Base-by-base conservation (phyloP, 2,329 filamentous ascomycete genomes). In the Colletotrichum tropicale region DNA sequence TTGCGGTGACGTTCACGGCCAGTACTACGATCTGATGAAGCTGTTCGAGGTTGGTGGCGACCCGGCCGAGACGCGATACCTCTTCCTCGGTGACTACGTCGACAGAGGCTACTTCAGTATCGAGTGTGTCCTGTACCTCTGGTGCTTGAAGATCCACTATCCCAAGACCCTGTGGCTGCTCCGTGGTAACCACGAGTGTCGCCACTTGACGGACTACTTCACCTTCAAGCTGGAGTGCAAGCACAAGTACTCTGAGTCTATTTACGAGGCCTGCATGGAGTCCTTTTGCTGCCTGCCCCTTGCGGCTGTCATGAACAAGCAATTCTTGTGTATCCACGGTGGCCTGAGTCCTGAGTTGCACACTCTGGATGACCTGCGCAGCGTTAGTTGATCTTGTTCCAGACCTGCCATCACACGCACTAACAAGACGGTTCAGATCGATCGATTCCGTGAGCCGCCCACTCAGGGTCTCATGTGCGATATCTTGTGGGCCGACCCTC, bases 181-280 rank as follows among this genome's bases (percentile, higher is more conserved):
- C 80, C 95, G 97, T 81, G 97, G 97, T 80, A 99, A 99, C 87
- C 97, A 99, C 88, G 97, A 99, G 87, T 99, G 97, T 86, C 94
- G 97, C 82, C 97, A 99, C 88, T 91, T 99, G 90, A 99, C 97
- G 74, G 97, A 99, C 84, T 99, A 99, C 90, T 99, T 99, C 88
- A 99, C 97, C 77, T 99, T 99, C 90, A 98, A 99, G 90, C 93
- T 99, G 74, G 97, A 99, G 86, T 99, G 97, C 91, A 98, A 98
- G 89, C 97, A 99, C 91, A 99, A 99, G 86, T 99, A 99, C 87
- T 98, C 95, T 38, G 97, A 98, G 87, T 91, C 91, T 78, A 91
- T 99, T 76, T 99, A 99, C 85, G 96, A 99, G 82, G 96, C 97
- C 73, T 98, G 97, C 88, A 98, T 98, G 92, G 96, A 99, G 79